A percentile compares a stretch with the other conserved stretches of the same genome.
Evolutionary conservation across 441 rosid species (phyloP).

Genomic region (Erysimum cheiri): DNA sequence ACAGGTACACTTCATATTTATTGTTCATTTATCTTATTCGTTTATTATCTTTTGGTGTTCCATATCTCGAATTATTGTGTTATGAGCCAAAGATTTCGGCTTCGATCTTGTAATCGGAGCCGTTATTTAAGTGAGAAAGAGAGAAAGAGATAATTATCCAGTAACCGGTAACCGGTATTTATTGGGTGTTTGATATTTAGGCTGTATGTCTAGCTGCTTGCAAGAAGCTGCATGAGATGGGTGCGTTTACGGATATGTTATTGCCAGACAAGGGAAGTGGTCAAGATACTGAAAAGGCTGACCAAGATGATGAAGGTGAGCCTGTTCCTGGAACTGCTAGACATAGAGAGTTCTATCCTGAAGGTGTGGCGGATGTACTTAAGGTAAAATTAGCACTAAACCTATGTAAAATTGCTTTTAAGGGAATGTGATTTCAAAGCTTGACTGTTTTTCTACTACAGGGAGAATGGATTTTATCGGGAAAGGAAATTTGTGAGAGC

Average conservation of each 20-base stretch:
- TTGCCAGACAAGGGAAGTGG: conserved; percentile 99
- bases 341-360: conserved; percentile 99
- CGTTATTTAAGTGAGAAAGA: no score
- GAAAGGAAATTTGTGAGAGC: conserved; percentile 63
- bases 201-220: conserved; percentile 99
- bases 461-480: conserved; percentile 99
- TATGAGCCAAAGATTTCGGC: no score
- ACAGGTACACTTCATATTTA: conserved; percentile 60
- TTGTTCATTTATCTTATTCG: not conserved
- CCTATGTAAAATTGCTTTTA: not conserved
- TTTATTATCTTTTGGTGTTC: conserved; percentile 2
- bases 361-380: conserved; percentile 93
- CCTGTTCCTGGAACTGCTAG: conserved; percentile 99
- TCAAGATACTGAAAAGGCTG: conserved; percentile 81
- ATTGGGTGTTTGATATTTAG: conserved; percentile 51
- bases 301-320: conserved; percentile 87
- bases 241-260: conserved; percentile 98
- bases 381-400: conserved; percentile 51
- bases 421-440: conserved; percentile 4
- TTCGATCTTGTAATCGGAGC: no score
- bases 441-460: conserved; percentile 45
- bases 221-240: conserved; percentile 99
- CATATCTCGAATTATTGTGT: conserved; percentile 33
- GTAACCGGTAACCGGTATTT: not conserved
- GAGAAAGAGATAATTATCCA: no score